These are phyloP conservation scores for Boletus sp. DNA, from an alignment of 1,284 basidiomycete genomes.

Conservation along the genomic window DNA sequence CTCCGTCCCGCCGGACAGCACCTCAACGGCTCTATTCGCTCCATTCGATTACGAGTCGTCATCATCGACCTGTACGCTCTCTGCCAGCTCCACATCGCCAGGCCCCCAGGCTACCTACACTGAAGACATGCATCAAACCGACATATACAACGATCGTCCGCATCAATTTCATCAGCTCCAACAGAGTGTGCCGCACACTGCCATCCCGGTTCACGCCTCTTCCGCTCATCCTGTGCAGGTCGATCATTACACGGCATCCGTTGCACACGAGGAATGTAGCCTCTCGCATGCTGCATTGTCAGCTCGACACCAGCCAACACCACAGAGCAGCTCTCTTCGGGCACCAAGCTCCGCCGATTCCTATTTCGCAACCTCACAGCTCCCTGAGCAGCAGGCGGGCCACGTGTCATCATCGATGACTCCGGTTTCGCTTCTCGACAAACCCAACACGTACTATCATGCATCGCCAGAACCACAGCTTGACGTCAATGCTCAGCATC, in stretches of 20 bases:
- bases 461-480: conserved; percentile 27
- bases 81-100: conserved; percentile 32
- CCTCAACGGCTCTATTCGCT: conserved; percentile 21
- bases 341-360: conserved; percentile 21
- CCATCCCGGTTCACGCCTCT: conserved; percentile 25
- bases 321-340: conserved; percentile 20
- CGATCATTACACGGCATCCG: conserved; percentile 34
- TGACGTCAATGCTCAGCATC: conserved; percentile 31
- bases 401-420: conserved; percentile 31
- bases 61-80: conserved; percentile 25
- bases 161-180: conserved; percentile 35
- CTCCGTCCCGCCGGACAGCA: conserved; percentile 26
- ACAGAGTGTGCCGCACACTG: conserved; percentile 26
- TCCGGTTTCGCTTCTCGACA: conserved; percentile 28
- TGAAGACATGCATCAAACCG: conserved; percentile 26
- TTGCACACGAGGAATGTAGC: conserved; percentile 30
- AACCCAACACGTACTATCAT: conserved; percentile 28
- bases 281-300: conserved; percentile 29
- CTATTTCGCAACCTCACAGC: conserved; percentile 29
- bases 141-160: conserved; percentile 25
- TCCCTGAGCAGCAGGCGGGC: conserved; percentile 23
- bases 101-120: conserved; percentile 23
- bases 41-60: conserved; percentile 32
- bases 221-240: conserved; percentile 34
- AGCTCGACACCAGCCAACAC: conserved; percentile 20